A percentile compares a stretch with the other conserved stretches of the same genome.
These are phyloP conservation scores for Paramecium biaurelia DNA, from an alignment of 73 alveolate species.

Conservation along the genomic window DNA sequence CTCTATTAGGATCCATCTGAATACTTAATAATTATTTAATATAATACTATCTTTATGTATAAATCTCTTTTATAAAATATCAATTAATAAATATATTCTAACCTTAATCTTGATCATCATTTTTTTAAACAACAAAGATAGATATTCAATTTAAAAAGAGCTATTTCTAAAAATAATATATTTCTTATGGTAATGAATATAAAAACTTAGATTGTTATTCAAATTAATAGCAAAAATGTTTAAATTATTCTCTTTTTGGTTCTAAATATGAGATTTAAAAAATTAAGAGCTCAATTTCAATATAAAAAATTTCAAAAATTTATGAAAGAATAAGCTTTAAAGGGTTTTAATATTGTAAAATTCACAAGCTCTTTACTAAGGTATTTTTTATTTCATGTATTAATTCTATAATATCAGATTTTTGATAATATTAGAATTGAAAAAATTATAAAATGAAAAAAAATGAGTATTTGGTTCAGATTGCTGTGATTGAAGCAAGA, in stretches of 20 bases:
- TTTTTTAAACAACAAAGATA: neutral
- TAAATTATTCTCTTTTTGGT: no score
- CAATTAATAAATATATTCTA: neutral
- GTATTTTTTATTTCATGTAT: neutral
- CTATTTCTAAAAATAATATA: neutral
- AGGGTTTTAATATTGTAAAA: no score
- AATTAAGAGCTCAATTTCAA: no score
- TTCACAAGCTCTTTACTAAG: neutral
- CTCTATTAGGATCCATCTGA: constrained; percentile 19
- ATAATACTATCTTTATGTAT: neutral
- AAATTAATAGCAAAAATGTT: no score
- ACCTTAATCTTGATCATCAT: neutral
- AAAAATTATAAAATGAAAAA: constrained; percentile 18
- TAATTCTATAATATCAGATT: neutral
- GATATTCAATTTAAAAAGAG: neutral
- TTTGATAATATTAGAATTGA: neutral
- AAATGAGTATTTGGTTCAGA: constrained; percentile 60
- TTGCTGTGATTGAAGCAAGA: constrained; percentile 90
- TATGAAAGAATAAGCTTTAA: no score
- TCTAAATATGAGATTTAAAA: no score
- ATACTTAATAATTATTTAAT: neutral
- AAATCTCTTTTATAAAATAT: neutral
- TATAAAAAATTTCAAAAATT: no score
- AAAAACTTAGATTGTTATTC: no score
- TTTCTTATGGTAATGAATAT: no score